Conservation (phyloP, 1,284 basidiomycete genomes). For the Malassezia arunalokei region DNA sequence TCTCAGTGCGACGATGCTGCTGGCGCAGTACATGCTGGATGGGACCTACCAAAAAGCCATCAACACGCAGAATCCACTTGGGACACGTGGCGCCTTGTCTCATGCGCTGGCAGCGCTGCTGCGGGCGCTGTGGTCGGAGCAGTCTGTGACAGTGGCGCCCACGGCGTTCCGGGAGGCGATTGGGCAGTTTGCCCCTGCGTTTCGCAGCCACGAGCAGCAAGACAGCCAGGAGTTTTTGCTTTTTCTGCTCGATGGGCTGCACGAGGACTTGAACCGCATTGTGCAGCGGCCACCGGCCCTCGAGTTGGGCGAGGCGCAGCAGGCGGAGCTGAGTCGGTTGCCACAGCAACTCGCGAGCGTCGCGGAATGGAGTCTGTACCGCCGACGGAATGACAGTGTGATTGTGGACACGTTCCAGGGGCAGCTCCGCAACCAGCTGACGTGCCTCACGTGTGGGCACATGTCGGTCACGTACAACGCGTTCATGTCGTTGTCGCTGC, state of each 20-base stretch:
- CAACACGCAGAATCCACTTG: conserved; percentile 74
- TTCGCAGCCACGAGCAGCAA: conserved; percentile 38
- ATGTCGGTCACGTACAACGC: conserved; percentile 92
- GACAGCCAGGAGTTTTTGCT: conserved; percentile 26
- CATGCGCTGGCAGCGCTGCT: conserved; percentile 71
- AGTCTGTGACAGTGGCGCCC: conserved; percentile 71
- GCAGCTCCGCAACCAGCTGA: conserved; percentile 43
- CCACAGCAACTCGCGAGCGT: conserved; percentile 55
- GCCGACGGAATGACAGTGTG: conserved; percentile 38
- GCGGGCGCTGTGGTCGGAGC: conserved; percentile 75
- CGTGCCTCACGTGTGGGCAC: conserved; percentile 50
- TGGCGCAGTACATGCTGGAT: conserved; percentile 38
- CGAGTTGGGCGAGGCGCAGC: conserved; percentile 36
- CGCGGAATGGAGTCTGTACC: conserved; percentile 31
- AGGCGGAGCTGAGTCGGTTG: conserved; percentile 53
- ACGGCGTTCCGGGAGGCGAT: conserved; percentile 66
- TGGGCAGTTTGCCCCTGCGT: conserved; percentile 35
- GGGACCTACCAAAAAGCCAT: conserved; percentile 75
- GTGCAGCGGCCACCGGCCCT: conserved; percentile 29
- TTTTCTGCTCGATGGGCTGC: conserved; percentile 27
- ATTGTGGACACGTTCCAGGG: conserved; percentile 34
- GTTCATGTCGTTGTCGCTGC: conserved; percentile 42
- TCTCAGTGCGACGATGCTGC: conserved; percentile 37
- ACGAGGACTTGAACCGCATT: conserved; percentile 29
- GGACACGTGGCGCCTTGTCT: conserved; percentile 74